Percentiles rank a stretch among this genome's conserved stretches.
Conservation (phyloP, 805 yeast genomes). For the Teunomyces stri region DNA sequence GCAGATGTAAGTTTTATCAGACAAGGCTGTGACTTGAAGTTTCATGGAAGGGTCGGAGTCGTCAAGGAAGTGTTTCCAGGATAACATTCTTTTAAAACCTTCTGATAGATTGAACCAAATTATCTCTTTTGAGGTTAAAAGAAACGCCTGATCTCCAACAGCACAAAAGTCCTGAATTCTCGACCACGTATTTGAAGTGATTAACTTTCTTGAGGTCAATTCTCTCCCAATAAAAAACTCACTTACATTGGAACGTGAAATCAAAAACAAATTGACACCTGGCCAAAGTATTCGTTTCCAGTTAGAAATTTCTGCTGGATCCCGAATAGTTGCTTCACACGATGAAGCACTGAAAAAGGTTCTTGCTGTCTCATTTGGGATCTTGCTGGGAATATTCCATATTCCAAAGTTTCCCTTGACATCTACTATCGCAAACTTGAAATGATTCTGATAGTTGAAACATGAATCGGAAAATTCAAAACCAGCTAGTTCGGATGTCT, state of each 20-base stretch:
- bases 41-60: constrained; percentile 37
- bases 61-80: constrained; percentile 72
- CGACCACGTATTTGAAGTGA: constrained; percentile 56
- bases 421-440: constrained; percentile 46
- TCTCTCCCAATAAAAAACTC: constrained; percentile 23
- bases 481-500: constrained; percentile 21
- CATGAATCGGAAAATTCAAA: constrained; percentile 44
- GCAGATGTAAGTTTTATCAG: constrained; percentile 19
- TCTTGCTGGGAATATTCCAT: constrained; percentile 21
- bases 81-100: constrained; percentile 46
- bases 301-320: constrained; percentile 51
- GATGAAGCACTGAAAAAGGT: not conserved
- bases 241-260: constrained; percentile 45
- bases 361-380: not conserved
- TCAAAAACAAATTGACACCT: constrained; percentile 24
- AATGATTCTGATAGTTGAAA: constrained; percentile 42
- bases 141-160: constrained; percentile 36
- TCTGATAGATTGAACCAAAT: constrained; percentile 45
- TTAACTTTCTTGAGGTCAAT: constrained; percentile 28
- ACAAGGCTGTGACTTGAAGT: constrained; percentile 29
- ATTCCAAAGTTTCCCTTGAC: constrained; percentile 51
- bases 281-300: constrained; percentile 56
- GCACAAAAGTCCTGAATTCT: constrained; percentile 43
- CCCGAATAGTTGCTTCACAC: constrained; percentile 21
- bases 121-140: constrained; percentile 67